phyloP scores from a whole-genome alignment of 441 rosid genomes.

The Kokia cookei region DNA sequence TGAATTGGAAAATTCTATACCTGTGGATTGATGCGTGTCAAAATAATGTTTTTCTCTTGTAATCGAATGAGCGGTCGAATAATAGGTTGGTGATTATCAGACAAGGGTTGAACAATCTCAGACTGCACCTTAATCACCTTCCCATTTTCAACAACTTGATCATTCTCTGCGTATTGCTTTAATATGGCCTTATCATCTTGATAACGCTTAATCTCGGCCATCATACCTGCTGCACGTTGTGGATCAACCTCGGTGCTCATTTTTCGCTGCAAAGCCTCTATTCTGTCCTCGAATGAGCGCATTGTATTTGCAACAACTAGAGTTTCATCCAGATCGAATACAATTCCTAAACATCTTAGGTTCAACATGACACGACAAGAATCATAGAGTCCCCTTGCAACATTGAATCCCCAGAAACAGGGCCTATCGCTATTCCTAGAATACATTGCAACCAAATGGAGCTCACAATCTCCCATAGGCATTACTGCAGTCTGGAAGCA shows the following conservation, averaged over 20 bases:
- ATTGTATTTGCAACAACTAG: conserved; percentile 88
- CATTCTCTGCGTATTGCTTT: conserved; percentile 87
- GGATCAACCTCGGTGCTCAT: conserved; percentile 22
- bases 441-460: conserved; percentile 92
- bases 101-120: conserved; percentile 77
- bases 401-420: conserved; percentile 88
- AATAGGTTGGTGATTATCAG: conserved; percentile 68
- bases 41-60: conserved; percentile 73
- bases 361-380: conserved; percentile 86
- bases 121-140: conserved; percentile 66
- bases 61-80: conserved; percentile 83
- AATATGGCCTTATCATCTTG: conserved; percentile 81
- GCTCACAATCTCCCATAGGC: conserved; percentile 70
- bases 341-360: conserved; percentile 91
- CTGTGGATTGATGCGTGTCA: conserved; percentile 94
- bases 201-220: conserved; percentile 81
- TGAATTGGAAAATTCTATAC: conserved; percentile 32
- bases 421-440: conserved; percentile 54
- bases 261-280: conserved; percentile 73
- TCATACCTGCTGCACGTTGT: conserved; percentile 67
- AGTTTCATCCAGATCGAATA: conserved; percentile 97
- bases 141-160: conserved; percentile 87
- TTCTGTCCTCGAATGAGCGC: conserved; percentile 92
- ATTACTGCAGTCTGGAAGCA: conserved; percentile 79
- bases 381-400: conserved; percentile 61